Base-by-base conservation (phyloP, 768 basidiomycete genomes). In the Austroboletus eburneus region DNA sequence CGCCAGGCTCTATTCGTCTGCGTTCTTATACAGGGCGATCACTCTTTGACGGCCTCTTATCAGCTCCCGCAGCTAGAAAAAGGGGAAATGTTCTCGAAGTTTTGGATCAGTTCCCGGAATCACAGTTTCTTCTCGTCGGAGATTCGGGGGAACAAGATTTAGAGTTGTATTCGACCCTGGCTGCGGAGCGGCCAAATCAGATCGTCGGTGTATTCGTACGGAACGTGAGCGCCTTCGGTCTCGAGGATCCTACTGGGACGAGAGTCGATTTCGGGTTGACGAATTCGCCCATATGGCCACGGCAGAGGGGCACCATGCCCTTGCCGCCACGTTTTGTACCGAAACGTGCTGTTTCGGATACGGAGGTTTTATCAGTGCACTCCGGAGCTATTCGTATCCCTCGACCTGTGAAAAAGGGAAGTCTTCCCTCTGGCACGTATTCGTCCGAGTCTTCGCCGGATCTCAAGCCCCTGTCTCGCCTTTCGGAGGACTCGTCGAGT, bases 111-210 rank as follows among this genome's bases (percentile, higher is more conserved):
- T 94, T 94, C 63, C 80, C 81, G 0, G 72, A 80, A 33, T 81
- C 87, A 2, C 71, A 67, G 32, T 96, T 98, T 67, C 66, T 97
- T 58, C 78, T 94, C 40, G 73, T 98, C 33, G 95, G 95, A 7
- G 95, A 98, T 63, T 81, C 85, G 0, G 95, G 94, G 27, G 95
- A 98, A 61, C 94, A 96, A 55, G 95, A 98, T 66, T 69, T 98
- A 36, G 93, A 98, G 64, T 73, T 98, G 2, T 98, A 97, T 63
- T 73, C 84, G 13, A 72, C 80, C 3, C 61, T 95, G 16, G 91
- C 95, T 1, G 64, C 69, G 16, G 83, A 89, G 46, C 72, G 81
- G 10, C 80, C 85, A 0, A 54, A 70, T 4, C 87, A 89, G 58
- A 75, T 98, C 30, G 68, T 84, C 4, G 91, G 74, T 3, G 79